Percentiles rank a stretch among this genome's conserved stretches.
These are phyloP conservation scores for Themeda triandra DNA, from an alignment of 176 grass and related monocot genomes.

Conservation along the genomic window DNA sequence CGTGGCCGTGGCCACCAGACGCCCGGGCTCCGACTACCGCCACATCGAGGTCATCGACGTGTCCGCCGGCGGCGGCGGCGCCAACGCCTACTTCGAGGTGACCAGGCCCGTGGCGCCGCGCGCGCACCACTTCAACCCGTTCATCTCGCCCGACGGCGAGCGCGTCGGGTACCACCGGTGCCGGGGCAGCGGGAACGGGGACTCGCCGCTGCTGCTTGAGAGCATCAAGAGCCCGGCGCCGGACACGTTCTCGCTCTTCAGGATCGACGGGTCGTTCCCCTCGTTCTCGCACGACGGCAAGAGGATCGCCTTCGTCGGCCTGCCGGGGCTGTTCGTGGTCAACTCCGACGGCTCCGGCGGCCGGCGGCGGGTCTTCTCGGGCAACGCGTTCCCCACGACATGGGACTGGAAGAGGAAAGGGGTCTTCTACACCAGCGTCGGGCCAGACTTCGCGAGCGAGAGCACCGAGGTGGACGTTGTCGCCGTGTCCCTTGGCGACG, in stretches of 20 bases:
- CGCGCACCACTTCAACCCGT: slow-evolving; percentile 81
- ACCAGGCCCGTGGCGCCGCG: slow-evolving; percentile 52
- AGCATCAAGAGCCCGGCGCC: slow-evolving; percentile 49
- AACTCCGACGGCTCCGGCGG: slow-evolving; percentile 71
- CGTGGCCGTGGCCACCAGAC: slow-evolving; percentile 72
- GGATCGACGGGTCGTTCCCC: slow-evolving; percentile 79
- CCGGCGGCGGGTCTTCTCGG: slow-evolving; percentile 43
- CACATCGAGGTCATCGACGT: slow-evolving; percentile 82
- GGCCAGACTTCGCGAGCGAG: slow-evolving; percentile 60
- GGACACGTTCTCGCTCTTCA: slow-evolving; percentile 72
- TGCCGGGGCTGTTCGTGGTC: slow-evolving; percentile 76
- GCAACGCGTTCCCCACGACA: slow-evolving; percentile 71
- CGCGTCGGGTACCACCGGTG: slow-evolving; percentile 81
- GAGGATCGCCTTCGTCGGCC: slow-evolving; percentile 61
- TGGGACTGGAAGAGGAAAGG: slow-evolving; percentile 96
- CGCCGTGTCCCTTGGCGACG: slow-evolving; percentile 48
- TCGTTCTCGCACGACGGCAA: slow-evolving; percentile 88
- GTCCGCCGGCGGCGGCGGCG: background rate
- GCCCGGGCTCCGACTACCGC: slow-evolving; percentile 56
- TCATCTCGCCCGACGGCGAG: slow-evolving; percentile 67
- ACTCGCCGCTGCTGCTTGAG: slow-evolving; percentile 72
- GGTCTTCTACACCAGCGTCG: slow-evolving; percentile 72
- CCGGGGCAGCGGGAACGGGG: slow-evolving; percentile 63
- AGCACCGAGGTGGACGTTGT: slow-evolving; percentile 72
- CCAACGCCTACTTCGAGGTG: slow-evolving; percentile 51